phyloP scores from a whole-genome alignment of 164 flowering plant genomes.

The Houttuynia cordata region DNA sequence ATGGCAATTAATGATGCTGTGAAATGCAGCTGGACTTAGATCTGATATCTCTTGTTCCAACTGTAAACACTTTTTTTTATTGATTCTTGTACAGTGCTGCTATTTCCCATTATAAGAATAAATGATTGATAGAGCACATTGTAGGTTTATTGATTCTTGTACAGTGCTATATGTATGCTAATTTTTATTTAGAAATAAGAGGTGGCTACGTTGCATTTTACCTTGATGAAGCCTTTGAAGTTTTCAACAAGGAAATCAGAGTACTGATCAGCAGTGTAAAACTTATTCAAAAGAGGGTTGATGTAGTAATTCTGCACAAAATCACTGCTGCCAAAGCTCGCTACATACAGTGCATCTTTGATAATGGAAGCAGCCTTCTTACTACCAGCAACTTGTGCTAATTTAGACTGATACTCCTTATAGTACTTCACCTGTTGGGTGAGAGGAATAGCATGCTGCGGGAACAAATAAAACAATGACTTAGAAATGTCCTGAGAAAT shows the following conservation, averaged over 20 bases:
- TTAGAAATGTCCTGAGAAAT: not conserved
- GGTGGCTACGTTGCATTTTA: constrained; percentile 2
- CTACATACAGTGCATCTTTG: constrained; percentile 48
- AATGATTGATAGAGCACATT: too few relatives aligned
- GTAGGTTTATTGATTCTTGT: too few relatives aligned
- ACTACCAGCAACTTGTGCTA: constrained; percentile 54
- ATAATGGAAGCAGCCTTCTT: constrained; percentile 54
- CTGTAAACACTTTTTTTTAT: too few relatives aligned
- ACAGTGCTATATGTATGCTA: not conserved
- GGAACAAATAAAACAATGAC: not conserved
- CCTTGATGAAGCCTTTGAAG: constrained; percentile 59
- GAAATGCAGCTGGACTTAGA: too few relatives aligned
- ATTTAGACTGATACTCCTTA: constrained; percentile 75
- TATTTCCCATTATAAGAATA: too few relatives aligned
- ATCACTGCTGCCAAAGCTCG: constrained; percentile 69
- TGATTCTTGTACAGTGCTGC: too few relatives aligned
- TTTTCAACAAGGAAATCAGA: constrained; percentile 34
- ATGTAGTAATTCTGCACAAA: constrained; percentile 79
- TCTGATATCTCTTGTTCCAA: too few relatives aligned
- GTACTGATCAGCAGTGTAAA: constrained; percentile 62
- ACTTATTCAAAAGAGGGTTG: constrained; percentile 62
- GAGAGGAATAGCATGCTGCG: constrained; percentile 72
- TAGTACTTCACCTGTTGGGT: constrained; percentile 61
- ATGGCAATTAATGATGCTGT: too few relatives aligned
- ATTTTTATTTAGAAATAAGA: too few relatives aligned